Evolutionary conservation across 805 yeast genomes (phyloP), one percentile per base, ranked within the genome.

Genomic region (Lachancea dasiensis): DNA sequence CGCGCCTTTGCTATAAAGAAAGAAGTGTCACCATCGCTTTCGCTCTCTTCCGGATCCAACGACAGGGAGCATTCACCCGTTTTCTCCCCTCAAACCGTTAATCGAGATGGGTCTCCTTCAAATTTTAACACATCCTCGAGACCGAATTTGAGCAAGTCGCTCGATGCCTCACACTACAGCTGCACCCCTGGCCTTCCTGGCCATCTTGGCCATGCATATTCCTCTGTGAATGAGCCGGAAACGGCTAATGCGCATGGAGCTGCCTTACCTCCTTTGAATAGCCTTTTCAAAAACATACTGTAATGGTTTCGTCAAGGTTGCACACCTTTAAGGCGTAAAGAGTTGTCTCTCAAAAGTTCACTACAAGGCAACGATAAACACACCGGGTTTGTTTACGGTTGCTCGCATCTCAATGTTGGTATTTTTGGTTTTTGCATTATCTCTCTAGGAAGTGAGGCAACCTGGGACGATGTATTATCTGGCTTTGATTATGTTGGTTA

Each of bases 261-360:
- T 13, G 45, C 48, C 21, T 38, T 56, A 36, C 61, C 61, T 18
- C 47, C 59, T 31, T 49, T 56, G 14, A 50, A 44, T 36, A 44
- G 52, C n/a, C 48, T 54, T 23, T 46, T 55, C 32, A 50, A 52
- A 35, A 50, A 49, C 25, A 52, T 54, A 33, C 39, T 49, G 29
- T 49, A 38, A 39, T n/a, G 22, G 16, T 8, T 9, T 6, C 27
- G n/a, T 24, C 25, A 11, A 21, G 25, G 34, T 16, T 10, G 11
- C 21, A 21, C 26, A 21, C 13, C 6, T 6, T 19, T 31, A 26
- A 21, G 18, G 18, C 32, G n/a, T 27, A 11, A 27, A 15, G n/a
- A 4, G 13, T 15, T 13, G 14, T 17, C 22, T 6, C 14, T 18
- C 9, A 26, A 34, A 27, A 9, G 18, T 34, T 34, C 9, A 34